Percentiles rank a stretch among this genome's conserved stretches.
phyloP scores from a whole-genome alignment of 129 eudicot genomes.

The Artemisia tridentata region DNA sequence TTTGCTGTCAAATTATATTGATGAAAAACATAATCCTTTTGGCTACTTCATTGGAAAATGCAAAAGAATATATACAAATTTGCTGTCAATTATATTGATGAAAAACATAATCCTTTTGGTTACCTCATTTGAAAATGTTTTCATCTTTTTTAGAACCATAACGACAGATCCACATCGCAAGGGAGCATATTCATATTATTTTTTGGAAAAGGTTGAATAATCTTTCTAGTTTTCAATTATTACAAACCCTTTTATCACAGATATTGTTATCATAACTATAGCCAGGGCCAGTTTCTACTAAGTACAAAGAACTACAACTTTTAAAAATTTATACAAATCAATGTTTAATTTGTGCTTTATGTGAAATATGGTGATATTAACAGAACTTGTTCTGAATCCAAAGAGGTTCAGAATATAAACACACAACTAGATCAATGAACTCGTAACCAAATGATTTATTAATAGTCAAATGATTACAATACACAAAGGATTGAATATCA shows the following conservation, averaged over 20 bases:
- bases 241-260: neutral
- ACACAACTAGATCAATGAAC: too few species aligned
- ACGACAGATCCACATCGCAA: conserved; percentile 9
- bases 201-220: conserved; percentile 13
- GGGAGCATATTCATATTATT: conserved; percentile 5
- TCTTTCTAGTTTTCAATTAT: conserved; percentile 19
- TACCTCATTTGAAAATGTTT: conserved; percentile 8
- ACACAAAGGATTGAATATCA: too few species aligned
- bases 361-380: too few species aligned
- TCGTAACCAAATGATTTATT: too few species aligned
- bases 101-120: neutral
- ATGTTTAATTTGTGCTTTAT: neutral
- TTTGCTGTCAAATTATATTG: neutral
- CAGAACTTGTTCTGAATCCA: too few species aligned
- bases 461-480: too few species aligned
- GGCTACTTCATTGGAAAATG: neutral
- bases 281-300: neutral
- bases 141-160: conserved; percentile 21
- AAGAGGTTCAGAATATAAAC: too few species aligned
- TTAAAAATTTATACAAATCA: neutral
- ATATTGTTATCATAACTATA: neutral
- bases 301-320: neutral
- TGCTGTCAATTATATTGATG: neutral
- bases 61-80: too few species aligned
- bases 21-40: neutral